Conservation (phyloP, 768 basidiomycete genomes). For the Pisolithus albus region DNA sequence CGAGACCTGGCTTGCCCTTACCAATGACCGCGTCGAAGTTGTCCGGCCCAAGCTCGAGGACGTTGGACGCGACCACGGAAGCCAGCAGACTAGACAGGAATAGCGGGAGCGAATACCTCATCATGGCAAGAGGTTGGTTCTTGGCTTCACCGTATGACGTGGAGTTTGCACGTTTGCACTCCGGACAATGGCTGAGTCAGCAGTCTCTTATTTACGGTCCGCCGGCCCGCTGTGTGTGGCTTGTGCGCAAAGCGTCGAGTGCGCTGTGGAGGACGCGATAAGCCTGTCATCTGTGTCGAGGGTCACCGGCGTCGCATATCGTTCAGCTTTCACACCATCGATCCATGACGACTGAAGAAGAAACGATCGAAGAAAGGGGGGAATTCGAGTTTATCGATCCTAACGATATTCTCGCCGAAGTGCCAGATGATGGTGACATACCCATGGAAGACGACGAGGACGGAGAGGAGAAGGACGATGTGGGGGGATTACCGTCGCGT, state of each 20-base stretch:
- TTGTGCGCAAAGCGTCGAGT: too few relatives aligned
- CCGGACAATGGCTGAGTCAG: conserved; percentile 5
- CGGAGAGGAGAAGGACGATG: conserved; percentile 38
- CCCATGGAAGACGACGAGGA: conserved; percentile 61
- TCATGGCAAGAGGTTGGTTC: conserved; percentile 31
- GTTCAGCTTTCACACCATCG: too few relatives aligned
- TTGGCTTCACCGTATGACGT: conserved; percentile 17
- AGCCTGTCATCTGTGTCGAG: too few relatives aligned
- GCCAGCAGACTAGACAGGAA: conserved; percentile 52
- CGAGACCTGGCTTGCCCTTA: conserved; percentile 73
- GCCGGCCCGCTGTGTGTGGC: too few relatives aligned
- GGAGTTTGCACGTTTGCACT: conserved; percentile 10
- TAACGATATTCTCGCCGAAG: conserved; percentile 60
- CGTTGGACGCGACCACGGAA: conserved; percentile 66
- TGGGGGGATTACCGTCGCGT: conserved; percentile 39
- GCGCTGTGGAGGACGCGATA: too few relatives aligned
- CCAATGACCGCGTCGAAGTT: conserved; percentile 77
- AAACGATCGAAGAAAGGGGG: conserved; percentile 30
- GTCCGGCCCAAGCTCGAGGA: conserved; percentile 66
- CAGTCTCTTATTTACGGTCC: not conserved
- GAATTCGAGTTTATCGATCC: conserved; percentile 56
- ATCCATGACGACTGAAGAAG: conserved; percentile 2
- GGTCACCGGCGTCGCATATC: too few relatives aligned
- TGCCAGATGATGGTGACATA: conserved; percentile 57
- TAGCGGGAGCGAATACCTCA: conserved; percentile 49